Conservation (phyloP, 768 basidiomycete genomes). For the Tricholoma bakamatsutake region DNA sequence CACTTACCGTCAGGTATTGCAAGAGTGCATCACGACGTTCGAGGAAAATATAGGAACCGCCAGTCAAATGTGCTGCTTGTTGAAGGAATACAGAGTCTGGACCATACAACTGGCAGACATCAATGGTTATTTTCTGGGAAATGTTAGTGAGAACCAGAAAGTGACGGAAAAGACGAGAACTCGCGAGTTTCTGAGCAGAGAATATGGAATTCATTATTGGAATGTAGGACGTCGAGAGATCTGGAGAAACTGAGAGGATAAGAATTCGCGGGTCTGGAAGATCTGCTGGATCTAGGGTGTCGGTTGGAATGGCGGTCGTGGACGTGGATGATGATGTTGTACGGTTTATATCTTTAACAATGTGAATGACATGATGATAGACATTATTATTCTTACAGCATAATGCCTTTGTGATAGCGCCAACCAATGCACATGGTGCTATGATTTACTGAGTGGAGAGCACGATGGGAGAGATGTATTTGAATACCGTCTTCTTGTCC, state of each 20-base stretch:
- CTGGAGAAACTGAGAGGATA: constrained; percentile 90
- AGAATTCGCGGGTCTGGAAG: constrained; percentile 35
- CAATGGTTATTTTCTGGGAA: constrained; percentile 88
- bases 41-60: constrained; percentile 87
- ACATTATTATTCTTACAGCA: constrained; percentile 52
- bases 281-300: constrained; percentile 23
- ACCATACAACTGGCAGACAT: constrained; percentile 89
- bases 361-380: background rate
- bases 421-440: constrained; percentile 72
- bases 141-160: background rate
- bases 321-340: constrained; percentile 26
- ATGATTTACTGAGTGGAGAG: constrained; percentile 10
- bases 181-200: constrained; percentile 92
- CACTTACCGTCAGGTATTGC: constrained; percentile 77
- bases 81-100: constrained; percentile 93
- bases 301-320: constrained; percentile 22
- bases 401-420: constrained; percentile 86
- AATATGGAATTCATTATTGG: constrained; percentile 99
- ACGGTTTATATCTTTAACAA: constrained; percentile 34
- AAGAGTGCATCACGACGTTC: constrained; percentile 78
- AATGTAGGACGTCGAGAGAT: constrained; percentile 87
- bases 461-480: background rate
- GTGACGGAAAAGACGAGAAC: constrained; percentile 18
- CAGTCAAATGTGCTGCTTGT: constrained; percentile 93
- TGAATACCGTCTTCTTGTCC: constrained; percentile 43